Percentiles rank a stretch among this genome's conserved stretches.
Conservation (phyloP, 306 rosid species). For the Nissolia schottii region DNA sequence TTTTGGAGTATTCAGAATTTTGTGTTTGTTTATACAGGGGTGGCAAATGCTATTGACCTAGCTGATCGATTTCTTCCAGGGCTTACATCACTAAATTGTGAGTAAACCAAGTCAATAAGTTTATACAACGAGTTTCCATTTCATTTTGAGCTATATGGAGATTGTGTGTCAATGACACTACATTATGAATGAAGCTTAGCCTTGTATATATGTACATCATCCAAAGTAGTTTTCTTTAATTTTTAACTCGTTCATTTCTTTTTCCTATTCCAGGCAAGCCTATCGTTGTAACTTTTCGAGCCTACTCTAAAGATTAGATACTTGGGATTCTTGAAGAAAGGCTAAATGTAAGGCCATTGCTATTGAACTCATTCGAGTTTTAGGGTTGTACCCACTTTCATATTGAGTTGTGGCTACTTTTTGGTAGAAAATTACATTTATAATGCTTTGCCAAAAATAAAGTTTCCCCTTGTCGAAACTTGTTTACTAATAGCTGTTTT, state of each 20-base stretch:
- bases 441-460: background rate
- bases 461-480: slow-evolving; percentile 14
- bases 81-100: slow-evolving; percentile 84
- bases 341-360: slow-evolving; percentile 49
- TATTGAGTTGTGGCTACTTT: background rate
- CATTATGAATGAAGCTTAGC: no score
- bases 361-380: background rate
- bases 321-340: slow-evolving; percentile 78
- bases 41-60: slow-evolving; percentile 91
- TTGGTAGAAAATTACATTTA: background rate
- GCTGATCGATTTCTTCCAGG: slow-evolving; percentile 94
- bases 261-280: slow-evolving; percentile 68
- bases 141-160: background rate
- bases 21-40: slow-evolving; percentile 45
- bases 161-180: background rate
- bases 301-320: slow-evolving; percentile 81
- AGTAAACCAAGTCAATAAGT: slow-evolving; percentile 30
- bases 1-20: background rate
- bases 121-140: background rate
- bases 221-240: background rate
- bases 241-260: background rate
- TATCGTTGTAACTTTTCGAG: slow-evolving; percentile 60
- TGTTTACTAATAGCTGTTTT: slow-evolving; percentile 1
- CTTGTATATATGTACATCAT: no score
- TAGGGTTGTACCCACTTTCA: background rate